Base-by-base conservation (phyloP, 2,329 filamentous ascomycete species). In the Colletotrichum higginsianum region DNA sequence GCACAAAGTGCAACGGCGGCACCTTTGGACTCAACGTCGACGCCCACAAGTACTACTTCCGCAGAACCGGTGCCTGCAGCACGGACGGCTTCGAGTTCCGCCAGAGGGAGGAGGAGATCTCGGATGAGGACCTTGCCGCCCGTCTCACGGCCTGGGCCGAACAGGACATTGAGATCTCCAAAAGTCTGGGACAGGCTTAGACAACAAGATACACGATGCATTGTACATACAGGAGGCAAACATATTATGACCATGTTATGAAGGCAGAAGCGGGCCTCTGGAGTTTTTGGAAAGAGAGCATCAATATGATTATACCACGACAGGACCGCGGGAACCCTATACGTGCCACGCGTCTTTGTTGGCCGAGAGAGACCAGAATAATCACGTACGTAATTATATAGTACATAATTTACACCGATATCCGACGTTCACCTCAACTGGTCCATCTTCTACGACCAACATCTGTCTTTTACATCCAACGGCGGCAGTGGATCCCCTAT, bases 41-140 rank as follows among this genome's bases (percentile, higher is more conserved):
- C 5, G 82, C 86, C 2, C 89, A 91, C 77, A 42, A 76, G 21
- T 79, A 82, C 75, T 91, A 91, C 80, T 83, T 90, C 71, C 79
- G 80, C 67, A 66, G 77, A 23, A 84, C 87, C 13, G 73, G 80
- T 15, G 82, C 76, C 47, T 89, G 87, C 77, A 75, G 71, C 23
- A 73, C 77, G 12, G 75, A 73, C 3, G 53, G 66, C 66, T 76
- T 74, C 63, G 70, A 61, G 67, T 18, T 71, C 55, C 30, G 71
- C 38, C 38, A 49, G 42, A 61, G 71, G 61, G 50, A 53, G 72
- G 73, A 73, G n/a, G 70, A 70, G 2, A 61, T 76, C 12, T 79
- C 75, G 4, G 79, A 86, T 15, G 79, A 76, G 23, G 83, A 85
- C 72, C 77, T 86, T 56, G 80, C 80, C 75, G 74, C 77, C 63